phyloP scores from a whole-genome alignment of 495 filamentous ascomycete genomes.

The Physcia stellaris region DNA sequence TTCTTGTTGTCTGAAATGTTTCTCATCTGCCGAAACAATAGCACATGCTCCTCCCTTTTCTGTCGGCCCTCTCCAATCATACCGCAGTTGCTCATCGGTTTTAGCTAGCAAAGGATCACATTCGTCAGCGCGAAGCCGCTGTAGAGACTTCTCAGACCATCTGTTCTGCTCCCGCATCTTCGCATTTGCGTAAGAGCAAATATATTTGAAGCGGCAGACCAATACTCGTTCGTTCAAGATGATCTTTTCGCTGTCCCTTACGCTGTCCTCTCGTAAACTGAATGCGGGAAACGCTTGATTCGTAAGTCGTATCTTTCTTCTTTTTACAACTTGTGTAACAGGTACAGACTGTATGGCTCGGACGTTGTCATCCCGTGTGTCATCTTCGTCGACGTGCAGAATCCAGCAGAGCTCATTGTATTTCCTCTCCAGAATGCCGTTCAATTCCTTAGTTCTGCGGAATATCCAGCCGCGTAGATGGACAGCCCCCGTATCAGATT shows the following conservation, averaged over 20 bases:
- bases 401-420: slow-evolving; percentile 43
- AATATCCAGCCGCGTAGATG: slow-evolving; percentile 28
- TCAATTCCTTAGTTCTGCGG: slow-evolving; percentile 22
- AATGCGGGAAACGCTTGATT: slow-evolving; percentile 31
- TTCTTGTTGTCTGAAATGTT: slow-evolving; percentile 10
- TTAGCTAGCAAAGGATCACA: slow-evolving; percentile 10
- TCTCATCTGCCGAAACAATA: slow-evolving; percentile 8
- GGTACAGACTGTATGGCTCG: slow-evolving; percentile 33
- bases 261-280: slow-evolving; percentile 17
- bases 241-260: slow-evolving; percentile 10
- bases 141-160: slow-evolving; percentile 14
- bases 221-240: slow-evolving; percentile 23
- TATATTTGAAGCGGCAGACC: slow-evolving; percentile 22
- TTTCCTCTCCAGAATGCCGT: slow-evolving; percentile 26
- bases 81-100: slow-evolving; percentile 12
- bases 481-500: slow-evolving; percentile 15
- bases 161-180: slow-evolving; percentile 11
- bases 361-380: slow-evolving; percentile 21
- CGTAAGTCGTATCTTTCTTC: slow-evolving; percentile 34
- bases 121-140: slow-evolving; percentile 16
- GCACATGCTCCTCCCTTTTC: slow-evolving; percentile 16
- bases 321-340: slow-evolving; percentile 18
- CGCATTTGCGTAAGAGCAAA: slow-evolving; percentile 16
- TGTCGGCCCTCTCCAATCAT: slow-evolving; percentile 20
- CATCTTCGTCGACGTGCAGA: slow-evolving; percentile 29